Evolutionary conservation across 257 asterid species (phyloP).

Genomic region (Nicotiana obtusifolia): DNA sequence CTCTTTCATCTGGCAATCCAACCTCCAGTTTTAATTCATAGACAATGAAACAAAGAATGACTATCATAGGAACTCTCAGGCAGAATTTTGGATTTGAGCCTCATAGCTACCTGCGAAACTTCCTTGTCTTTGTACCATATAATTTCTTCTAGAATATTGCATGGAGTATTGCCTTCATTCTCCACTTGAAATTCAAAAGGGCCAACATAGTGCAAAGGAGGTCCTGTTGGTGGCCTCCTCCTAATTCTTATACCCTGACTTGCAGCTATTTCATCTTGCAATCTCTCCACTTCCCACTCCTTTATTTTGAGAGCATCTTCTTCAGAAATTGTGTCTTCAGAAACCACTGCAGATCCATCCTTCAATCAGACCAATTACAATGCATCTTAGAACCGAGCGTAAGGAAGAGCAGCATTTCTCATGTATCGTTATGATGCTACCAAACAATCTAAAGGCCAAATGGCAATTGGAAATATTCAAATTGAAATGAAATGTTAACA

Average conservation of each 20-base stretch:
- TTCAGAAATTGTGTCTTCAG: slow-evolving; percentile 31
- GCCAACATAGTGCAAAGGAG: slow-evolving; percentile 76
- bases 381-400: neutral
- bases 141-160: slow-evolving; percentile 76
- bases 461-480: neutral
- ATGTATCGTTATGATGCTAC: neutral
- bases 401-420: neutral
- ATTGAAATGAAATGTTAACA: too few relatives aligned
- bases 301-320: slow-evolving; percentile 53
- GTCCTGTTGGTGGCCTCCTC: slow-evolving; percentile 74
- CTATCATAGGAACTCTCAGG: neutral
- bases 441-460: too few relatives aligned
- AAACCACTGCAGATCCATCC: slow-evolving; percentile 35
- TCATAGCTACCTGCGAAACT: slow-evolving; percentile 50
- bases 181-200: slow-evolving; percentile 81
- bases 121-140: slow-evolving; percentile 74
- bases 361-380: slow-evolving; percentile 33
- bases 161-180: slow-evolving; percentile 79
- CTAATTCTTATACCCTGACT: slow-evolving; percentile 80
- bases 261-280: slow-evolving; percentile 59
- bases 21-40: neutral
- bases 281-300: slow-evolving; percentile 66
- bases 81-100: slow-evolving; percentile 14
- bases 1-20: slow-evolving; percentile 58
- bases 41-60: neutral